phyloP scores from a whole-genome alignment of 352 stramenopile genomes.

The Phytophthora litchii region DNA sequence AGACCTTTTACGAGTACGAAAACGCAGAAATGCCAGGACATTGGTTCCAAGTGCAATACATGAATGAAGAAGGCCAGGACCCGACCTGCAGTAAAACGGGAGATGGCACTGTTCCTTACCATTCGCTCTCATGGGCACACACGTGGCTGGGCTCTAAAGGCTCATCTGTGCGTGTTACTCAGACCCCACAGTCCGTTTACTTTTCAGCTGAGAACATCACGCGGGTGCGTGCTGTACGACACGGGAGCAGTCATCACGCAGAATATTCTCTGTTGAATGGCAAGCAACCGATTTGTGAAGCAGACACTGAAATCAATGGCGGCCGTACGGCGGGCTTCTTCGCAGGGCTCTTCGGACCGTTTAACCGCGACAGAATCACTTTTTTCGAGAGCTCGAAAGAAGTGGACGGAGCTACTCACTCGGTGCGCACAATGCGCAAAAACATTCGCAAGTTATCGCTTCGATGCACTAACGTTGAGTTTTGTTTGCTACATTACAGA shows the following conservation, averaged over 20 bases:
- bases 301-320: slow-evolving; percentile 11
- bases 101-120: slow-evolving; percentile 77
- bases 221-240: slow-evolving; percentile 49
- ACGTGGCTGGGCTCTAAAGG: slow-evolving; percentile 66
- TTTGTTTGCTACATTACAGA: slow-evolving; percentile 37
- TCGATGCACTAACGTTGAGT: slow-evolving; percentile 3
- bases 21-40: slow-evolving; percentile 50
- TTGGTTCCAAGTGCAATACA: slow-evolving; percentile 68
- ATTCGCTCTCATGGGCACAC: slow-evolving; percentile 82
- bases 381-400: slow-evolving; percentile 71
- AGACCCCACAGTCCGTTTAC: slow-evolving; percentile 74
- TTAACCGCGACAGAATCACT: slow-evolving; percentile 62
- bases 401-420: slow-evolving; percentile 29
- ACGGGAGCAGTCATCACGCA: slow-evolving; percentile 55
- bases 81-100: slow-evolving; percentile 74
- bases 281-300: slow-evolving; percentile 45
- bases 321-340: slow-evolving; percentile 55
- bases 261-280: slow-evolving; percentile 61
- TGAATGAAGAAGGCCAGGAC: slow-evolving; percentile 51
- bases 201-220: slow-evolving; percentile 66
- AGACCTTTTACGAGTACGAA: slow-evolving; percentile 77
- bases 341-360: slow-evolving; percentile 61
- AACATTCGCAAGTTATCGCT: neutral
- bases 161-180: slow-evolving; percentile 65
- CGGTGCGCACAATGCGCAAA: slow-evolving; percentile 31